phyloP scores from a whole-genome alignment of 2,329 filamentous ascomycete species.

The Alternaria novae-zelandiae region DNA sequence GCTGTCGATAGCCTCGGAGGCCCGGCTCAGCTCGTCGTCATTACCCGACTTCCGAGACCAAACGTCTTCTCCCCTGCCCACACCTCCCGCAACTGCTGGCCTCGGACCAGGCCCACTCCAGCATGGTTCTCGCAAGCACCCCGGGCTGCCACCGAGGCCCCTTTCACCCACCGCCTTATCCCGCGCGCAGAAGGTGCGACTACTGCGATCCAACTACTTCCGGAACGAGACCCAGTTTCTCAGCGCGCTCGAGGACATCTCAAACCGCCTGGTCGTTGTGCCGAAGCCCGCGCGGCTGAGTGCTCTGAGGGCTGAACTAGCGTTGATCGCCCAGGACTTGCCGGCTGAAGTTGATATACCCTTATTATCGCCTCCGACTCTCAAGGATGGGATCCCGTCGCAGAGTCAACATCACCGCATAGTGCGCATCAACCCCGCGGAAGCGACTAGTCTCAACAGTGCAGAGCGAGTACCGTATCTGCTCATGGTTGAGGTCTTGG shows the following conservation, averaged over 20 bases:
- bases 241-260: conserved; percentile 81
- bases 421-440: conserved; percentile 80
- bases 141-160: conserved; percentile 64
- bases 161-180: conserved; percentile 68
- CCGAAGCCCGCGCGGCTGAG: conserved; percentile 83
- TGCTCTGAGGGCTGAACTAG: conserved; percentile 79
- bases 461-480: conserved; percentile 86
- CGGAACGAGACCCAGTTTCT: conserved; percentile 81
- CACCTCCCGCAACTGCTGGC: conserved; percentile 51
- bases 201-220: conserved; percentile 83
- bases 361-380: conserved; percentile 76
- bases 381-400: conserved; percentile 75
- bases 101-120: conserved; percentile 43
- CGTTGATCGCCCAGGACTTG: conserved; percentile 79
- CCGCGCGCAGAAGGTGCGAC: conserved; percentile 69
- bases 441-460: conserved; percentile 84
- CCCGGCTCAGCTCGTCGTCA: conserved; percentile 71
- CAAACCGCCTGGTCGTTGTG: conserved; percentile 80
- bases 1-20: conserved; percentile 64
- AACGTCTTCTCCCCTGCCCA: conserved; percentile 47
- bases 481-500: conserved; percentile 81
- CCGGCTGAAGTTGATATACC: conserved; percentile 86
- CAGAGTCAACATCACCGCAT: conserved; percentile 82
- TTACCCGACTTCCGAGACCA: conserved; percentile 67
- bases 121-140: conserved; percentile 53